Conservation (phyloP, 192 early-diverging fungal species). For the Podila horticola region DNA sequence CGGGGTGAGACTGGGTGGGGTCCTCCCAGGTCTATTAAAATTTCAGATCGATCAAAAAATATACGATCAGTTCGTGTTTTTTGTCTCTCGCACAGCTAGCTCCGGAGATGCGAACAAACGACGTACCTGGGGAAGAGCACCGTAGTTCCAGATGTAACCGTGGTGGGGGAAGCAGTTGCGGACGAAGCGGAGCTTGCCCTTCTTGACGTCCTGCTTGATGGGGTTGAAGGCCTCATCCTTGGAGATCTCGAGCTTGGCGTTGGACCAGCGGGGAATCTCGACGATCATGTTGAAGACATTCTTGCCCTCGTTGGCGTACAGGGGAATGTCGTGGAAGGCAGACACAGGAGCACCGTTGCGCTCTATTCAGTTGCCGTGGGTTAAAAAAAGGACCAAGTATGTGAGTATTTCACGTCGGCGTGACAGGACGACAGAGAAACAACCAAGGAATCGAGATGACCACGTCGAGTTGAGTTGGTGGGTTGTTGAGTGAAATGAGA, state of each 20-base stretch:
- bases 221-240: conserved; percentile 98
- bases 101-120: background rate
- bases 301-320: conserved; percentile 91
- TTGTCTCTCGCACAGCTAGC: no score
- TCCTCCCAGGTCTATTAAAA: conserved; percentile 94
- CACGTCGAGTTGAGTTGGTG: background rate
- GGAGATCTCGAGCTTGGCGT: conserved; percentile 98
- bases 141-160: conserved; percentile 99
- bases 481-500: no score
- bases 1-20: conserved; percentile 86
- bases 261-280: conserved; percentile 98
- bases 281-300: conserved; percentile 98
- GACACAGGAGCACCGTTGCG: conserved; percentile 88
- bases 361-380: conserved; percentile 62
- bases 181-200: conserved; percentile 98
- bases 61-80: background rate
- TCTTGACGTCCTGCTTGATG: conserved; percentile 99
- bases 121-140: conserved; percentile 91
- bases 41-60: background rate
- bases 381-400: background rate
- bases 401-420: background rate
- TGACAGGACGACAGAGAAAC: no score
- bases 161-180: conserved; percentile 99
- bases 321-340: conserved; percentile 98
- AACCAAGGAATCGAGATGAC: no score